Conservation (phyloP, 345 rosid species). For the Arabis hirsuta region DNA sequence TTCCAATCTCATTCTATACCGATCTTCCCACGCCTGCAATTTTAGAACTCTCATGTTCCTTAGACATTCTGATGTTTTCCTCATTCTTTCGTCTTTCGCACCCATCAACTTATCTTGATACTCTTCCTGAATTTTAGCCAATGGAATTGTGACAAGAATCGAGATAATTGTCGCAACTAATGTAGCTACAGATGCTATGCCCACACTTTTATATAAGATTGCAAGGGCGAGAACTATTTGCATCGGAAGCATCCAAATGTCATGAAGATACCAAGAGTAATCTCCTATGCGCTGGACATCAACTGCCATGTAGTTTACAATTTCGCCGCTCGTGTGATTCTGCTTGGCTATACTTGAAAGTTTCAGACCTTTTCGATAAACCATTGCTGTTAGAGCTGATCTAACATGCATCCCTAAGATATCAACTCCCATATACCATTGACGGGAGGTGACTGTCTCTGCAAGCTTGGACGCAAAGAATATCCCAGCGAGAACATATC, state of each 20-base stretch:
- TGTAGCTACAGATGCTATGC: conserved; percentile 91
- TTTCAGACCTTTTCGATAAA: conserved; percentile 86
- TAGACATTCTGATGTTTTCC: conserved; percentile 96
- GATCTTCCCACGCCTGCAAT: conserved; percentile 99
- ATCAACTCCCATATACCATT: conserved; percentile 99
- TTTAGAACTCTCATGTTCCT: conserved; percentile 98
- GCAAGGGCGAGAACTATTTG: conserved; percentile 97
- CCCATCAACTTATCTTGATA: conserved; percentile 95
- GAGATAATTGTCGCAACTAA: conserved; percentile 87
- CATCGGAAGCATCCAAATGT: conserved; percentile 99
- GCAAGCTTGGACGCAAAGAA: conserved; percentile 90
- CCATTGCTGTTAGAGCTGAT: conserved; percentile 97
- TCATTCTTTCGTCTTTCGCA: conserved; percentile 99
- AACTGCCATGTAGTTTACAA: conserved; percentile 98
- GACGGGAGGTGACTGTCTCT: conserved; percentile 95
- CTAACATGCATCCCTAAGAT: conserved; percentile 99
- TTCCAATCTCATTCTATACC: conserved; percentile 76
- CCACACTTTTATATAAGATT: conserved; percentile 91
- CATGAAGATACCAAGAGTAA: conserved; percentile 98
- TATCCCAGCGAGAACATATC: conserved; percentile 91
- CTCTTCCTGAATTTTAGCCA: conserved; percentile 92
- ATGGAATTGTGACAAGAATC: conserved; percentile 78
- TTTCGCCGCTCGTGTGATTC: conserved; percentile 94
- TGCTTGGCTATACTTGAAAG: conserved; percentile 92
- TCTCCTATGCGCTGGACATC: conserved; percentile 99